phyloP scores from a whole-genome alignment of 1,284 basidiomycete species.

The Cryptococcus sp. region DNA sequence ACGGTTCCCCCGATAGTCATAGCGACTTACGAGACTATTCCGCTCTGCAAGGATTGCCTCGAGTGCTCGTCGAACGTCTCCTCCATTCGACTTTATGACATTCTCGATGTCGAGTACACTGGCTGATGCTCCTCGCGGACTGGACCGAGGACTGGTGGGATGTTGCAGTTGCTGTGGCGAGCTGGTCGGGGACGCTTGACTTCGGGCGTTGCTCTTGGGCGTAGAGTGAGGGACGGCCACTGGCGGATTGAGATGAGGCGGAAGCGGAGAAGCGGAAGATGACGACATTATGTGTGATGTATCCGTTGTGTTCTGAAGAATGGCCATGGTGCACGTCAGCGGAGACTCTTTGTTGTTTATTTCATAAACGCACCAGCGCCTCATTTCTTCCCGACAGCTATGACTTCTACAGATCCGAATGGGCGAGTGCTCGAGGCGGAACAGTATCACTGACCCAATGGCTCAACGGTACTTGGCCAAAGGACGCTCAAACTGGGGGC shows the following conservation, averaged over 20 bases:
- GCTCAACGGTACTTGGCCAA: too few relatives aligned
- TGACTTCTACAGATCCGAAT: too few relatives aligned
- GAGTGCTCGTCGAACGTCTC: conserved; percentile 63
- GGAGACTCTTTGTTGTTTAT: too few relatives aligned
- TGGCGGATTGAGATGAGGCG: conserved; percentile 24
- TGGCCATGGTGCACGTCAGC: too few relatives aligned
- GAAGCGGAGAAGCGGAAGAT: conserved; percentile 19
- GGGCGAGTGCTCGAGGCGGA: too few relatives aligned
- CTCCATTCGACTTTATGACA: conserved; percentile 34
- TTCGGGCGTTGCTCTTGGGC: conserved; percentile 13
- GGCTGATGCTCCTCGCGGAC: conserved; percentile 30
- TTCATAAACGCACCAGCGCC: too few relatives aligned
- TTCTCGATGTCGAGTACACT: conserved; percentile 37
- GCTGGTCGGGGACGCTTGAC: conserved; percentile 18
- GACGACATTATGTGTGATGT: conserved; percentile 8
- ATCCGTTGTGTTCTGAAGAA: background rate
- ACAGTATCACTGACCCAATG: too few relatives aligned
- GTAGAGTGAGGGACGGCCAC: conserved; percentile 9
- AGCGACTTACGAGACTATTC: conserved; percentile 60
- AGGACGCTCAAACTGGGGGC: too few relatives aligned
- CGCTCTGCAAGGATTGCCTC: conserved; percentile 73
- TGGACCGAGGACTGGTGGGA: conserved; percentile 28
- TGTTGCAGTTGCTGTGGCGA: conserved; percentile 24
- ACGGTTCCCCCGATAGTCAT: background rate
- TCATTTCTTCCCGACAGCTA: too few relatives aligned